Evolutionary conservation across 371 early-diverging fungal genomes (phyloP).

Genomic region (Mortierella sp.): DNA sequence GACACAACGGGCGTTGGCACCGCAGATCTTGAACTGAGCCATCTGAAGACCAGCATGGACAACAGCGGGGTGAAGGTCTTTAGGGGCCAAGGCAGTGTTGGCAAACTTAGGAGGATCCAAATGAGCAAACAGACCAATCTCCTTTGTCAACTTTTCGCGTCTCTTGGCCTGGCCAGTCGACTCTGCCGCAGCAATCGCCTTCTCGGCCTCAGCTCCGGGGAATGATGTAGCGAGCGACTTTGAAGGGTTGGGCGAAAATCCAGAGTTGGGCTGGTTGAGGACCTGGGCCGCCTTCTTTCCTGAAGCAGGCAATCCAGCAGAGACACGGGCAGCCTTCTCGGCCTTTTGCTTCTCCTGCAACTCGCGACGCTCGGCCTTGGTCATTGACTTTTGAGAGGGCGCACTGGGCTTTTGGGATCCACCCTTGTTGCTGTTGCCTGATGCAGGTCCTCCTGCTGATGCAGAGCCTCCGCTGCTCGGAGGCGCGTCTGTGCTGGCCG

Average conservation of each 20-base stretch:
- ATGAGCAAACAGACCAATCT: slow-evolving; percentile 78
- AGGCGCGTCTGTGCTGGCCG: slow-evolving; percentile 26
- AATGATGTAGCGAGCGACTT: slow-evolving; percentile 54
- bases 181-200: slow-evolving; percentile 41
- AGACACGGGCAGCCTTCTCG: slow-evolving; percentile 74
- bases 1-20: slow-evolving; percentile 92
- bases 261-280: slow-evolving; percentile 43
- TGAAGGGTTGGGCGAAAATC: slow-evolving; percentile 57
- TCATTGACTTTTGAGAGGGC: slow-evolving; percentile 70
- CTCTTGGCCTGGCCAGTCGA: slow-evolving; percentile 61
- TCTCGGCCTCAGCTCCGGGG: slow-evolving; percentile 57
- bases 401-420: slow-evolving; percentile 38
- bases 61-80: slow-evolving; percentile 91
- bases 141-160: slow-evolving; percentile 60
- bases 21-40: slow-evolving; percentile 86
- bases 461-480: slow-evolving; percentile 25
- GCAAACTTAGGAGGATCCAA: slow-evolving; percentile 72
- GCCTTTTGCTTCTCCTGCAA: slow-evolving; percentile 84
- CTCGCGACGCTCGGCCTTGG: slow-evolving; percentile 92
- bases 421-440: slow-evolving; percentile 19
- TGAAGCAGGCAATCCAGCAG: slow-evolving; percentile 62
- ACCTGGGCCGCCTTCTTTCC: slow-evolving; percentile 50
- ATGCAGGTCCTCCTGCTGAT: slow-evolving; percentile 23
- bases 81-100: slow-evolving; percentile 62
- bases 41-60: slow-evolving; percentile 88